Evolutionary conservation across 306 rosid genomes (phyloP).

Genomic region (Pueraria montana): DNA sequence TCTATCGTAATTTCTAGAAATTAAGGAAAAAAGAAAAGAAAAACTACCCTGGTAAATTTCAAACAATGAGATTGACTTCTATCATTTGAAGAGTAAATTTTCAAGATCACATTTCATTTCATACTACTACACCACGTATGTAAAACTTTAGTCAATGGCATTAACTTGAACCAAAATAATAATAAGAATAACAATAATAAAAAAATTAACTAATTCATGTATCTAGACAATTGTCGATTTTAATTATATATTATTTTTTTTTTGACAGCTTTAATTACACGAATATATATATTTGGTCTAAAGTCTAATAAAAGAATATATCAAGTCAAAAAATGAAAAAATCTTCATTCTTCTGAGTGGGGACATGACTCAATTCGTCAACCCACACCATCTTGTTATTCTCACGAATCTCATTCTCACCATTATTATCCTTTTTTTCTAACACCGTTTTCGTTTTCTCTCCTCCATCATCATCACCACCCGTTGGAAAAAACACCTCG

Average conservation of each 20-base stretch:
- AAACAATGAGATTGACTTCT: background rate
- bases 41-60: too few species aligned
- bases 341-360: constrained; percentile 39
- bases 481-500: constrained; percentile 57
- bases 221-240: too few species aligned
- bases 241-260: too few species aligned
- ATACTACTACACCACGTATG: too few species aligned
- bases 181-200: too few species aligned
- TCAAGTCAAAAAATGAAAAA: constrained; percentile 62
- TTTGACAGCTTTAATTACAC: background rate
- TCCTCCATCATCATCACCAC: background rate
- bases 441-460: background rate
- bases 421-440: background rate
- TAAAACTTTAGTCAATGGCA: too few species aligned
- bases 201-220: too few species aligned
- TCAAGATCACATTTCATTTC: background rate
- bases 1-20: too few species aligned
- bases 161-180: too few species aligned
- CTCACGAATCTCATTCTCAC: background rate
- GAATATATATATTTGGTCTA: background rate
- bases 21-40: too few species aligned
- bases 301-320: background rate
- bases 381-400: constrained; percentile 44
- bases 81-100: background rate
- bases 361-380: constrained; percentile 38